Conservation (phyloP, 257 asterid genomes). For the Henckelia pumila region DNA sequence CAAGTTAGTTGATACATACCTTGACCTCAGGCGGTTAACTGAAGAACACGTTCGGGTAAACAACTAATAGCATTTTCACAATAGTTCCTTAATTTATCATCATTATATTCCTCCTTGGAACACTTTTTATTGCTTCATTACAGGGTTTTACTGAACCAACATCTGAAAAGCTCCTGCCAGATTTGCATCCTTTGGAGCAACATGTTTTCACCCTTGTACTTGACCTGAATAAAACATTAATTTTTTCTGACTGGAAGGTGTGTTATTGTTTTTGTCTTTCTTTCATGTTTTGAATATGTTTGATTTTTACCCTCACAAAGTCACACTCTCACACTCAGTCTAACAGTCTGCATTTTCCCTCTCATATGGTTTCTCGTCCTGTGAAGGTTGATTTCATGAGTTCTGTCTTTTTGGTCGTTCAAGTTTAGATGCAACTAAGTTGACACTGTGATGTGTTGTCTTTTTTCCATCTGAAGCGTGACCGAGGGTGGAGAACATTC, state of each 20-base stretch:
- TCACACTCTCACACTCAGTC: neutral
- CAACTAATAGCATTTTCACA: conserved; percentile 21
- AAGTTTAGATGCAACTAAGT: neutral
- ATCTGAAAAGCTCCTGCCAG: conserved; percentile 90
- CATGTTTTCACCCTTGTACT: conserved; percentile 86
- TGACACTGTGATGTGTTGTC: neutral
- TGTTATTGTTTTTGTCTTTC: neutral
- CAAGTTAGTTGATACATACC: conserved; percentile 63
- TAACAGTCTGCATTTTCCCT: neutral
- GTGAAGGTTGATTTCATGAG: neutral
- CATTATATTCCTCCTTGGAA: neutral
- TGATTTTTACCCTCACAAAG: neutral
- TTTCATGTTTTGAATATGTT: conserved; percentile 8
- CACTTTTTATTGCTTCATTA: conserved; percentile 16
- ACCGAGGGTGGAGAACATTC: conserved; percentile 92
- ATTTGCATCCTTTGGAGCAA: conserved; percentile 77
- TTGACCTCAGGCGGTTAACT: conserved; percentile 66
- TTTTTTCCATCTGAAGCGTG: conserved; percentile 53
- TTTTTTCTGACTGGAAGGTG: conserved; percentile 90
- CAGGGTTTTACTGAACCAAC: conserved; percentile 87
- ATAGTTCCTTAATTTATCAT: conserved; percentile 3
- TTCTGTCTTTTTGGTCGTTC: conserved; percentile 3
- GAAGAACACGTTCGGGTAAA: conserved; percentile 88
- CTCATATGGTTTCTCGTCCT: conserved; percentile 1
- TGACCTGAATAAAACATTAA: conserved; percentile 80